A percentile compares a stretch with the other conserved stretches of the same genome.
Evolutionary conservation across 768 basidiomycete genomes (phyloP).

Genomic region (Leucosporidium scottii): DNA sequence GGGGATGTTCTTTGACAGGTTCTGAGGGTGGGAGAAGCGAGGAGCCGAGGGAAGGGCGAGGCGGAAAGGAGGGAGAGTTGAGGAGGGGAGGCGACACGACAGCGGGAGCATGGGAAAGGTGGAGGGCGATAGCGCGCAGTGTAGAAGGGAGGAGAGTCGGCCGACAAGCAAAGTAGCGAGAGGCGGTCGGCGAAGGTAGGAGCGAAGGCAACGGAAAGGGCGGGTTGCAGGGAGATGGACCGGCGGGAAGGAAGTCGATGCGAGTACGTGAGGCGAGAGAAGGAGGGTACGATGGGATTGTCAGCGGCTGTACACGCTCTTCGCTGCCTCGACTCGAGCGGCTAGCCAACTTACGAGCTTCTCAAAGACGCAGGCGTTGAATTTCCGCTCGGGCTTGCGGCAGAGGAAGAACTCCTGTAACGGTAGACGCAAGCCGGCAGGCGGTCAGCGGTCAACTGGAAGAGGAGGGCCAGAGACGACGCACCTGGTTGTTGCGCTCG

Average conservation of each 20-base stretch:
- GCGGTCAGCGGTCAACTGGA: background rate
- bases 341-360: background rate
- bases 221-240: no score
- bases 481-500: conserved; percentile 86
- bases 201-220: no score
- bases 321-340: no score
- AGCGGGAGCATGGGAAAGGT: background rate
- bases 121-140: background rate
- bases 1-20: conserved; percentile 82
- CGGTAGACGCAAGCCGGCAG: background rate
- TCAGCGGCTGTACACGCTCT: background rate
- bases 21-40: conserved; percentile 49
- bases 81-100: background rate
- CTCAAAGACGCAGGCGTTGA: conserved; percentile 3
- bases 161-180: background rate
- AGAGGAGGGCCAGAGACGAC: conserved; percentile 38
- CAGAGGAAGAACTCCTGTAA: conserved; percentile 77
- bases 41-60: background rate
- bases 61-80: no score
- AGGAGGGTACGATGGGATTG: background rate
- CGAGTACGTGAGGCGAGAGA: background rate
- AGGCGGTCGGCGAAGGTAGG: background rate
- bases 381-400: conserved; percentile 76
- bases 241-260: no score
- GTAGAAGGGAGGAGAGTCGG: background rate